phyloP scores from a whole-genome alignment of 2,329 filamentous ascomycete species.

The Colletotrichum sp. region DNA sequence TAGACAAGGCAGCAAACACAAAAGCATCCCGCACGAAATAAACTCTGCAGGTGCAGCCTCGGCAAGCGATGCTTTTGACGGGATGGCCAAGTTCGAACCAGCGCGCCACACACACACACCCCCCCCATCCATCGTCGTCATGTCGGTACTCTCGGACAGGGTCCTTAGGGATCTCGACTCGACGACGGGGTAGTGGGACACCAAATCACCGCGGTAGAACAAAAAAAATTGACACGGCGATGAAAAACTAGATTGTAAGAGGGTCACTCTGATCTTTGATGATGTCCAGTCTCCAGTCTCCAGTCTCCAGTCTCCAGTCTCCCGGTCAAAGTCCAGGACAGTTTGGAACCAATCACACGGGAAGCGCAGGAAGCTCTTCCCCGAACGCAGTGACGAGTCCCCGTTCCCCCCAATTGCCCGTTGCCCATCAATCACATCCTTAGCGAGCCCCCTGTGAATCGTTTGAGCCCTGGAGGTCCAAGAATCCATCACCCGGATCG shows the following conservation, averaged over 20 bases:
- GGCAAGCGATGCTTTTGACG: neutral
- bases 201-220: neutral
- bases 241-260: neutral
- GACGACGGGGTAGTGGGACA: neutral
- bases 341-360: neutral
- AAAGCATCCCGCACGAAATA: neutral
- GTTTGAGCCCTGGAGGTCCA: neutral
- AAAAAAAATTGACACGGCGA: neutral
- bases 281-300: no score
- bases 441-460: neutral
- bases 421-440: constrained; percentile 10
- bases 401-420: neutral
- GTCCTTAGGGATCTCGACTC: neutral
- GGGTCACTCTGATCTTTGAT: neutral
- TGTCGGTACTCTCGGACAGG: neutral
- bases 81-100: neutral
- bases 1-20: neutral
- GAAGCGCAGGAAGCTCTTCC: neutral
- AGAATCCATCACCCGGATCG: neutral
- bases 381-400: neutral
- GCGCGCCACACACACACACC: neutral
- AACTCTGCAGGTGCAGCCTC: neutral
- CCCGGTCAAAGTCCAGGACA: neutral
- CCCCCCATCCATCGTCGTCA: neutral
- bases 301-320: neutral